Percentiles rank a stretch among this genome's conserved stretches.
phyloP scores from a whole-genome alignment of 768 basidiomycete species.

The Agaricus subrufescens region DNA sequence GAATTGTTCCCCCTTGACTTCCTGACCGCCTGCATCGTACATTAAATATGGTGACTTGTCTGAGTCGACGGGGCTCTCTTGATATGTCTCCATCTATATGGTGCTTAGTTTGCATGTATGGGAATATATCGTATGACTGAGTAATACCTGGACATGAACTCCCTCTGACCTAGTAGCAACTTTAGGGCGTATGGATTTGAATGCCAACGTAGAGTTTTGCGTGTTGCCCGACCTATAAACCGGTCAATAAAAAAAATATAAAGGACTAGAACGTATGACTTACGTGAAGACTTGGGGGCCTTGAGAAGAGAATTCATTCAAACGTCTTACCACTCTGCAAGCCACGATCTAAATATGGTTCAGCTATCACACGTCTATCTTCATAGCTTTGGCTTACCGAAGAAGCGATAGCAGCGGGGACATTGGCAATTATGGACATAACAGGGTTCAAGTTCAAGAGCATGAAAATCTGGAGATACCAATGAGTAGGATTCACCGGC shows the following conservation, averaged over 20 bases:
- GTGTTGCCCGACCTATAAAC: constrained; percentile 27
- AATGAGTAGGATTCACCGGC: not conserved
- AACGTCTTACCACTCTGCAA: constrained; percentile 53
- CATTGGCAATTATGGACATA: constrained; percentile 71
- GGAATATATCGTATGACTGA: not conserved
- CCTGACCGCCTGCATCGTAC: constrained; percentile 55
- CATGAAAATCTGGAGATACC: constrained; percentile 45
- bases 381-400: constrained; percentile 37
- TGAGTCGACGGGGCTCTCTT: constrained; percentile 29
- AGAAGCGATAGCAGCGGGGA: constrained; percentile 65
- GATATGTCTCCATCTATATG: constrained; percentile 60
- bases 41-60: constrained; percentile 37
- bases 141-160: constrained; percentile 55
- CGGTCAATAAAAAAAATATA: constrained; percentile 1
- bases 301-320: constrained; percentile 51
- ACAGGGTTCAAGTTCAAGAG: constrained; percentile 64
- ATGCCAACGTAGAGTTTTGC: constrained; percentile 55
- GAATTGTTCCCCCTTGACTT: constrained; percentile 33
- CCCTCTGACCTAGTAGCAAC: constrained; percentile 37
- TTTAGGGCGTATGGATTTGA: constrained; percentile 42
- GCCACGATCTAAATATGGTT: constrained; percentile 51
- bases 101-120: constrained; percentile 4
- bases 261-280: constrained; percentile 17
- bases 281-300: constrained; percentile 53
- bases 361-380: not conserved